Base-by-base conservation (phyloP, 306 rosid genomes). In the Sicyos baderoa region DNA sequence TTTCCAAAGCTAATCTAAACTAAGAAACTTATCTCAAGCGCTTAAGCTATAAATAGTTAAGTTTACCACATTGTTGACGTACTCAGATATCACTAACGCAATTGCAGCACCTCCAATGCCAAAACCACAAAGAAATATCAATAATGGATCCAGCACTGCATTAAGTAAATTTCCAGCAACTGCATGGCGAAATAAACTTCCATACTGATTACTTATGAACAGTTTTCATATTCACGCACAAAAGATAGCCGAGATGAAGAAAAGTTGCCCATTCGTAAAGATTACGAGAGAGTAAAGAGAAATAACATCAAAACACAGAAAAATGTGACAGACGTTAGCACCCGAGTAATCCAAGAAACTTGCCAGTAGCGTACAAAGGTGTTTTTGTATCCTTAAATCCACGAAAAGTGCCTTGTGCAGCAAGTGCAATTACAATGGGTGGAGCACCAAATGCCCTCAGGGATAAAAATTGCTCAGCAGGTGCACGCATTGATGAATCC, bases 401-500 rank as follows among this genome's bases (percentile, higher is more conserved):
- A 61, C 98, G 97, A 74, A 88, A 93, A 42, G 96, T 83, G 76
- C 98, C 98, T 76, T 93, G 98, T 52, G 94, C 96, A 73, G 98
- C 98, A 51, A 93, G 91, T 70, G 96, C 92, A 76, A 93, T 74
- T 60, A 89, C 97, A 80, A 86, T 80, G 7, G 96, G 84, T 35
- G 92, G 96, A 78, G 98, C 94, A 64, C 98, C 97, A 75, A 89
- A 86, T 18, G 97, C 97, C 81, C 94, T 89, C 52, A 88, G 68
- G 71, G 86, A 76, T 78, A 93, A 96, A 85, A 93, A 93, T 9
- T 81, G 84, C 81, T 93, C 84, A 2, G 98, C 92, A 71, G 97
- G 98, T 70, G 66, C 88, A 54, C 85, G 84, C 88, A 89, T 88
- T 10, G 95, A 85, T 57, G 98, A 93, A 76, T 84, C 98, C 98